Percentiles rank a stretch among this genome's conserved stretches.
phyloP scores from a whole-genome alignment of 495 filamentous ascomycete species.

The Chlorociboria aeruginascens region DNA sequence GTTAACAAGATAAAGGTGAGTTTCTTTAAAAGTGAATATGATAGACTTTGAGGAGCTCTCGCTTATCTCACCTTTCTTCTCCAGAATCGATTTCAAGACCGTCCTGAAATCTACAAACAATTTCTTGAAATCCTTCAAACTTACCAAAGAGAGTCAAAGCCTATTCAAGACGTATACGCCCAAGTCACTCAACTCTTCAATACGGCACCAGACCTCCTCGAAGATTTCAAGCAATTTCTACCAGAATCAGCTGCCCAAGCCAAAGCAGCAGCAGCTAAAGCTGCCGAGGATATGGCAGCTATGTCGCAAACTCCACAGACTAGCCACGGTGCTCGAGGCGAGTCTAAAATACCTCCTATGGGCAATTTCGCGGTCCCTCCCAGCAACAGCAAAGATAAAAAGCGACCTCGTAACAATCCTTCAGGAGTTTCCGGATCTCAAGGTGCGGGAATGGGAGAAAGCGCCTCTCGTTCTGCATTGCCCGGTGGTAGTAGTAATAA shows the following conservation, averaged over 20 bases:
- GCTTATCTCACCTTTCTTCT: background rate
- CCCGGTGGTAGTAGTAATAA: conserved; percentile 14
- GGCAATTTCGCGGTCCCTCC: conserved; percentile 84
- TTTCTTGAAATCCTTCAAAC: conserved; percentile 98
- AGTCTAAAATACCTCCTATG: conserved; percentile 74
- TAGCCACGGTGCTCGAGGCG: conserved; percentile 25
- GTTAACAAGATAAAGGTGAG: conserved; percentile 99
- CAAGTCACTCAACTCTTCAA: conserved; percentile 94
- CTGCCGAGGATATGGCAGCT: conserved; percentile 45
- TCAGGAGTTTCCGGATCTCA: conserved; percentile 1
- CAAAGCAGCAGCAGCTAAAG: conserved; percentile 56
- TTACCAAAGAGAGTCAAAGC: conserved; percentile 95
- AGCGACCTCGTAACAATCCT: conserved; percentile 32
- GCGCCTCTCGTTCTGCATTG: conserved; percentile 1
- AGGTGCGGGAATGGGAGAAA: conserved; percentile 1
- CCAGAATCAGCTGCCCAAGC: conserved; percentile 92
- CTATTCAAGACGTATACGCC: conserved; percentile 95
- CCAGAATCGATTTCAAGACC: conserved; percentile 87
- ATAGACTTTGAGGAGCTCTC: background rate
- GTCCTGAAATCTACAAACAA: conserved; percentile 98
- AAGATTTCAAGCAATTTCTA: conserved; percentile 98
- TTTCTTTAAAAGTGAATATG: background rate
- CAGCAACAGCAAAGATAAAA: conserved; percentile 73
- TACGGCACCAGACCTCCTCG: conserved; percentile 86
- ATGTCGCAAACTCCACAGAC: conserved; percentile 26